Conservation (phyloP, 768 basidiomycete species). For the Boletus insuetus region DNA sequence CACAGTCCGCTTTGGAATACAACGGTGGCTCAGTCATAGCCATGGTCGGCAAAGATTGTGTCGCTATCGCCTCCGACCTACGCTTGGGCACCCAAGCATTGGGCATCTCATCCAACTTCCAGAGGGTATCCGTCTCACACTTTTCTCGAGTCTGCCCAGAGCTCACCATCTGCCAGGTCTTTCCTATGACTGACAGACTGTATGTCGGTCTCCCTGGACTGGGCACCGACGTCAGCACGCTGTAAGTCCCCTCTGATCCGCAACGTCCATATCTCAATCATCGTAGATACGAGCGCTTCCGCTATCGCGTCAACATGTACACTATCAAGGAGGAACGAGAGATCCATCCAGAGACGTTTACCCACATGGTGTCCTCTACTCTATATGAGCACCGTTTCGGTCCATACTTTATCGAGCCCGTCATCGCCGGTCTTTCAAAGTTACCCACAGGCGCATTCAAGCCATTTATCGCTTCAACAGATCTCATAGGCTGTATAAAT, state of each 20-base stretch:
- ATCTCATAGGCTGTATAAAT: constrained; percentile 91
- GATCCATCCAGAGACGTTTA: constrained; percentile 94
- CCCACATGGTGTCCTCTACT: constrained; percentile 91
- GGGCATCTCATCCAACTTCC: constrained; percentile 87
- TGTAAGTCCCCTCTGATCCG: constrained; percentile 48
- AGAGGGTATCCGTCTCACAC: constrained; percentile 64
- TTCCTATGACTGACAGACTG: constrained; percentile 89
- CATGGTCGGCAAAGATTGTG: constrained; percentile 99
- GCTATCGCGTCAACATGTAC: constrained; percentile 98
- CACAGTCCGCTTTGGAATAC: constrained; percentile 83
- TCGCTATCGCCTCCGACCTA: constrained; percentile 95
- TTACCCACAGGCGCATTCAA: constrained; percentile 67
- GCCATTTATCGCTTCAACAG: constrained; percentile 94
- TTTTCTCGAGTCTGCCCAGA: constrained; percentile 6
- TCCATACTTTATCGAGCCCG: constrained; percentile 95
- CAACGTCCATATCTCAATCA: constrained; percentile 2
- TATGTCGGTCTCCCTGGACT: constrained; percentile 91
- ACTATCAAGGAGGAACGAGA: constrained; percentile 98
- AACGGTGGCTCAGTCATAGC: constrained; percentile 99
- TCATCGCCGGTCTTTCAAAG: constrained; percentile 87
- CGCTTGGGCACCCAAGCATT: constrained; percentile 86
- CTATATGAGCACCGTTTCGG: constrained; percentile 95
- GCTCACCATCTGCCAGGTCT: constrained; percentile 56
- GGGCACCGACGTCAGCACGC: constrained; percentile 88
- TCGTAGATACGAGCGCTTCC: constrained; percentile 79